phyloP scores from a whole-genome alignment of 805 yeast species.

The Candida michaelii region DNA sequence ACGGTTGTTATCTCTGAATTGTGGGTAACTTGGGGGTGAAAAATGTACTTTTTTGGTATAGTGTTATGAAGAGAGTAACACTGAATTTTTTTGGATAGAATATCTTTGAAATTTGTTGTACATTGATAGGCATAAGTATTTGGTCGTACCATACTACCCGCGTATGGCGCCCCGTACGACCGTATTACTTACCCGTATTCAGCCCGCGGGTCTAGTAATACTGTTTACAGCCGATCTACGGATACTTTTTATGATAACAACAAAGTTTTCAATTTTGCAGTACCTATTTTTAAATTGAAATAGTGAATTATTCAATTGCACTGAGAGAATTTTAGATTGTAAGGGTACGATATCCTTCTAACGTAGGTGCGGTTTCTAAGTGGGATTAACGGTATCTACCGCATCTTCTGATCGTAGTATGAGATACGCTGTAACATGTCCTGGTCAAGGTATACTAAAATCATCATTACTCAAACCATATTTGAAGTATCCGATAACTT shows the following conservation, averaged over 20 bases:
- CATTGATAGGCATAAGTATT: no score
- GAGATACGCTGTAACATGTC: conserved; percentile 31
- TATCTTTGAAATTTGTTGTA: no score
- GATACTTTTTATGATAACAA: background rate
- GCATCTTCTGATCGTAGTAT: background rate
- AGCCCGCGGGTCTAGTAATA: no score
- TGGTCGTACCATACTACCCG: background rate
- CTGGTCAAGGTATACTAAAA: conserved; percentile 34
- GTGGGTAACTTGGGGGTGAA: no score
- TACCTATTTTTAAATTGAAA: conserved; percentile 4
- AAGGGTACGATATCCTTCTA: conserved; percentile 7
- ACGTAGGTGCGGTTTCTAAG: conserved; percentile 3
- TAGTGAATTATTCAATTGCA: conserved; percentile 6
- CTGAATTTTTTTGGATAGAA: no score
- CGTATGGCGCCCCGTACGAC: background rate
- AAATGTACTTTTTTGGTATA: no score
- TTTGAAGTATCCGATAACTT: conserved; percentile 10
- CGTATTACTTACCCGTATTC: no score
- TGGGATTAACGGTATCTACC: background rate
- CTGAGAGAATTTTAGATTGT: conserved; percentile 8
- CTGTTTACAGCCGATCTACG: no score
- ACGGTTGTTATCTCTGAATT: no score
- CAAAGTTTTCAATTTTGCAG: conserved; percentile 5
- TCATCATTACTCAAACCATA: conserved; percentile 24
- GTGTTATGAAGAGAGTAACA: no score